phyloP scores from a whole-genome alignment of 164 flowering plant species.

The Houttuynia cordata region DNA sequence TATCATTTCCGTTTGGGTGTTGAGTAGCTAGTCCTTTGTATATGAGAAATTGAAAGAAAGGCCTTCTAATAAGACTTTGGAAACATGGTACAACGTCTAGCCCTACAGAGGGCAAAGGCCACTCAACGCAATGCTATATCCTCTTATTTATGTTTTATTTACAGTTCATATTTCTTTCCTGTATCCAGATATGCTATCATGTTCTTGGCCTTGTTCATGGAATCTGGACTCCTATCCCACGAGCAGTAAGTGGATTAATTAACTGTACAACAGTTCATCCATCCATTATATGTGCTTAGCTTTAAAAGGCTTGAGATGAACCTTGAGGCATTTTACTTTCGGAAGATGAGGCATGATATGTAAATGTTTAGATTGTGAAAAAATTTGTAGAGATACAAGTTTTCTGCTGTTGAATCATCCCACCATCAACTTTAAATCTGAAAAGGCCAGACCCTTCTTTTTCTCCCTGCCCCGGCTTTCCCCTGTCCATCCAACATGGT shows the following conservation, averaged over 20 bases:
- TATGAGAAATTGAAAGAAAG: background rate
- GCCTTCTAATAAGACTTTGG: background rate
- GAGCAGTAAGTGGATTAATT: slow-evolving; percentile 47
- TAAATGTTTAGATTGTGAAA: no score
- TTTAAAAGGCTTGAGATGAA: no score
- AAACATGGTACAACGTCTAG: background rate
- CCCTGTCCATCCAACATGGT: no score
- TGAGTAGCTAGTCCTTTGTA: background rate
- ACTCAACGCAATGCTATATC: background rate
- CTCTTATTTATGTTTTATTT: background rate
- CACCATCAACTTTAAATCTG: no score
- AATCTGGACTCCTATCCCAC: slow-evolving; percentile 92
- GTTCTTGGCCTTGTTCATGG: slow-evolving; percentile 98
- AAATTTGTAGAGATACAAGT: no score
- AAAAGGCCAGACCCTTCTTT: no score
- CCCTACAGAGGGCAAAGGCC: background rate
- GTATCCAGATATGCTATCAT: slow-evolving; percentile 85
- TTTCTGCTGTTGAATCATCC: no score
- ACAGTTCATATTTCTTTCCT: slow-evolving; percentile 4
- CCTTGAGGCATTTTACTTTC: no score
- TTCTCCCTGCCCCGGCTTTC: no score
- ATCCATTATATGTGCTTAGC: no score
- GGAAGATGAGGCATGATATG: no score
- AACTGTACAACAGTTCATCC: background rate
- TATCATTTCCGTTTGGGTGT: background rate